Evolutionary conservation across 202 grass and related monocot species (phyloP), one percentile per base, ranked within the genome.

Genomic region (Cymbopogon flexuosus): DNA sequence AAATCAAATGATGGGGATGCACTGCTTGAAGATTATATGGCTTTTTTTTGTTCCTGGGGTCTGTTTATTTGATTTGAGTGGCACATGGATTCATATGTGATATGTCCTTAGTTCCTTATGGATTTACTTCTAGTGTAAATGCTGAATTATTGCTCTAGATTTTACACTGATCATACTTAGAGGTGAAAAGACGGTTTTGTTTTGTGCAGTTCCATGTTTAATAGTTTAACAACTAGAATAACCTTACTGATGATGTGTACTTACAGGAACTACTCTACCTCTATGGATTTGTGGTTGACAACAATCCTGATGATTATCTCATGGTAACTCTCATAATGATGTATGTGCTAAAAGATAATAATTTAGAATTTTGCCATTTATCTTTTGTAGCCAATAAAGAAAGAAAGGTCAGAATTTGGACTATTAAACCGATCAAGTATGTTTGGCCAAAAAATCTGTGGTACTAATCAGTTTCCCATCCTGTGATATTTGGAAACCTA

Each of bases 261-360:
- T 67, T 43, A 16, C 92, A 94, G 88, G 95, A 98, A 86, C 60
- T 98, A 21, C 66, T 98, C 18, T 94, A 98, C 83, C 92, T 94
- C 19, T 98, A 98, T 67, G 95, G 95, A 88, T 98, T 94, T 84
- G 90, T 98, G 29, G 43, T 93, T 76, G 95, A 94, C 73, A 90
- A 91, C 47, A 98, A 98, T 75, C 81, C 88, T 76, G 90, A 98
- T 82, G 92, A 98, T 86, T 98, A 84, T 89, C 90, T 96, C 65
- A 96, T 93, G 88, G 93, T 96, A 88, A 79, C 62, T 58, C 37
- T 88, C 42, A 7, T 30, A 82, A 15, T 11, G 34, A 69, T 92
- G 19, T 80, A 65, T 86, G 68, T 60, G 27, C 71, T 75, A 31
- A 33, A 62, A 73, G 64, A 61, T 84, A 46, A 64, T 65, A 54